A percentile compares a stretch with the other conserved stretches of the same genome.
Evolutionary conservation across 441 rosid species (phyloP).

Genomic region (Pelargonium myrrhifolium): DNA sequence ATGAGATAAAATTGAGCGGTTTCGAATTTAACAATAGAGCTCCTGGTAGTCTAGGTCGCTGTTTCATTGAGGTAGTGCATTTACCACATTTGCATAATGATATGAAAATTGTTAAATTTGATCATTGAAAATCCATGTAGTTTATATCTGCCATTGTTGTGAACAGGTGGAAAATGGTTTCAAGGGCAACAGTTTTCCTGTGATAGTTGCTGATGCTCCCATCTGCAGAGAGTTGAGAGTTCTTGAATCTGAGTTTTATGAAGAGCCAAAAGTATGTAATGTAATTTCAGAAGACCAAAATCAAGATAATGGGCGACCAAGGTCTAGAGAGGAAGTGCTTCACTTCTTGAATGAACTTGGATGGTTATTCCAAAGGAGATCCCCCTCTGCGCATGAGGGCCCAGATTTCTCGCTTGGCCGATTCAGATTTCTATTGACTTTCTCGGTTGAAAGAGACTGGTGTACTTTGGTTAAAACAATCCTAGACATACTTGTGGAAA

Average conservation of each 20-base stretch:
- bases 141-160: constrained; percentile 15
- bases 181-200: constrained; percentile 73
- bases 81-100: constrained; percentile 8
- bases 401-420: constrained; percentile 49
- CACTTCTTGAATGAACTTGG: constrained; percentile 88
- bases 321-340: constrained; percentile 53
- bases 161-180: constrained; percentile 81
- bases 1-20: constrained; percentile 48
- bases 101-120: constrained; percentile 11
- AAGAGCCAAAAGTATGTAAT: constrained; percentile 28
- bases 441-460: constrained; percentile 67
- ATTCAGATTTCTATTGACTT: constrained; percentile 62
- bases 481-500: constrained; percentile 57
- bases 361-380: constrained; percentile 73
- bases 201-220: constrained; percentile 66
- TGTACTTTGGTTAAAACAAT: constrained; percentile 54
- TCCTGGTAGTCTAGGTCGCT: constrained; percentile 47
- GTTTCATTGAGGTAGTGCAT: constrained; percentile 70
- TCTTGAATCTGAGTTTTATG: constrained; percentile 58
- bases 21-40: constrained; percentile 37
- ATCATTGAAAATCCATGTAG: neutral
- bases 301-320: constrained; percentile 31
- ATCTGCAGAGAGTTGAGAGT: constrained; percentile 71
- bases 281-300: constrained; percentile 39
- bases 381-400: constrained; percentile 25